These are phyloP conservation scores for Achlya hypogyna DNA, from an alignment of 352 stramenopile species.

Conservation along the genomic window DNA sequence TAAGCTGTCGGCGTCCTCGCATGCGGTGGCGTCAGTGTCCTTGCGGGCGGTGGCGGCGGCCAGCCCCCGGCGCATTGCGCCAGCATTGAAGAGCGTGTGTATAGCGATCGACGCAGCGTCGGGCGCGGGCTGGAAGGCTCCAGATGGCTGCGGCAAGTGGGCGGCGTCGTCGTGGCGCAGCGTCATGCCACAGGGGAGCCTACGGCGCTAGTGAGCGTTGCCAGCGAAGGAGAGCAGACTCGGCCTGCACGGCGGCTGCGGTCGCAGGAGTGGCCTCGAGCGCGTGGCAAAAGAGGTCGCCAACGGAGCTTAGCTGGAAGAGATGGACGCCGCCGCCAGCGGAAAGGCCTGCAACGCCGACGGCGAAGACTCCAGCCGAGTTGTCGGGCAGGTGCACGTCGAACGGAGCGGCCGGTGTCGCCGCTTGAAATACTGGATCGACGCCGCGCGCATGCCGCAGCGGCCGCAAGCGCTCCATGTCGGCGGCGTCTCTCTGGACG, in stretches of 20 bases:
- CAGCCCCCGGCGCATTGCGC: too few relatives aligned
- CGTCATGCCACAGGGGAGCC: neutral
- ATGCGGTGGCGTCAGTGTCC: too few relatives aligned
- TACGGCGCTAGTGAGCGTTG: neutral
- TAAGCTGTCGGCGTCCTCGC: too few relatives aligned
- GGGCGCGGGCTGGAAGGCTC: neutral
- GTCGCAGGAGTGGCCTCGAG: neutral
- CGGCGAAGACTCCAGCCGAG: neutral
- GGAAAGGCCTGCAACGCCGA: neutral
- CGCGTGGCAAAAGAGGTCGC: neutral
- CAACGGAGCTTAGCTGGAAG: neutral
- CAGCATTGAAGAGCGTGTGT: too few relatives aligned
- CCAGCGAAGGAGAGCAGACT: neutral
- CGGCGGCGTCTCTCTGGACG: neutral
- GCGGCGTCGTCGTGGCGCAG: neutral
- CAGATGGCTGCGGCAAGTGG: neutral
- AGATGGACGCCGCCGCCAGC: neutral
- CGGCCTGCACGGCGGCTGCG: neutral
- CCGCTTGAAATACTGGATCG: too few relatives aligned
- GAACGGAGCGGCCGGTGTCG: neutral
- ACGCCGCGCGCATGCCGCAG: neutral
- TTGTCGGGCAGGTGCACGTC: conserved; percentile 8
- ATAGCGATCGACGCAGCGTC: too few relatives aligned
- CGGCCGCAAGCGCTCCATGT: neutral
- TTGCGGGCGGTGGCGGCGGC: too few relatives aligned